Evolutionary conservation across 148 eudicot species (phyloP).

Genomic region (Dysphania ambrosioides): DNA sequence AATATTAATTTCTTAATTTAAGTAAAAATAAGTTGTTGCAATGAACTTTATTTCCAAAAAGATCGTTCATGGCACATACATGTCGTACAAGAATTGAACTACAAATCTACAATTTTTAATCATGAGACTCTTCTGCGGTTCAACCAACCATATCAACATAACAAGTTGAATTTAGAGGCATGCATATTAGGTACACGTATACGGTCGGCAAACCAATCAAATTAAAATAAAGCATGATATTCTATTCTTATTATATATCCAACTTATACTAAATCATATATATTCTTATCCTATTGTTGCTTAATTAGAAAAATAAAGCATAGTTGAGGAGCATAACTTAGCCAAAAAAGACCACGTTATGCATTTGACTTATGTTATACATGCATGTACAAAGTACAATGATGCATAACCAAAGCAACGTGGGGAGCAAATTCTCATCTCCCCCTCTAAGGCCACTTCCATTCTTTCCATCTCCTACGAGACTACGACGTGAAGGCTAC

Average conservation of each 20-base stretch:
- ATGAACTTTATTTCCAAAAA: too few relatives aligned
- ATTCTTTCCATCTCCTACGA: constrained; percentile 6
- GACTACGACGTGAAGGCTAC: constrained; percentile 37
- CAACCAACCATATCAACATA: background rate
- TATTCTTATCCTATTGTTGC: background rate
- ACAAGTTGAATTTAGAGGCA: background rate
- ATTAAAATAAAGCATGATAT: background rate
- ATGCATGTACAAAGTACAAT: constrained; percentile 11
- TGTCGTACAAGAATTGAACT: too few relatives aligned
- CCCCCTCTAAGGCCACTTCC: too few relatives aligned
- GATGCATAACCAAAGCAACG: constrained; percentile 18
- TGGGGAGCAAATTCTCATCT: constrained; percentile 27
- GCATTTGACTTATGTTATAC: background rate
- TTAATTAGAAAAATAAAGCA: background rate
- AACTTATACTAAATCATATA: constrained; percentile 1
- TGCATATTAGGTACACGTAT: background rate
- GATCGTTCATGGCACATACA: too few relatives aligned
- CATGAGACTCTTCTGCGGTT: background rate
- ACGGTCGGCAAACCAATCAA: background rate
- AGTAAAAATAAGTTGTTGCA: too few relatives aligned
- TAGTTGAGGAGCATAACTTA: background rate
- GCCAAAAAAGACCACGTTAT: background rate
- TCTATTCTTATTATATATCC: background rate
- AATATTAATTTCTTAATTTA: too few relatives aligned
- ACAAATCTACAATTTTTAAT: background rate